Evolutionary conservation across 1,284 basidiomycete species (phyloP), one percentile per base, ranked within the genome.

Genomic region (Ustilago trichophora): DNA sequence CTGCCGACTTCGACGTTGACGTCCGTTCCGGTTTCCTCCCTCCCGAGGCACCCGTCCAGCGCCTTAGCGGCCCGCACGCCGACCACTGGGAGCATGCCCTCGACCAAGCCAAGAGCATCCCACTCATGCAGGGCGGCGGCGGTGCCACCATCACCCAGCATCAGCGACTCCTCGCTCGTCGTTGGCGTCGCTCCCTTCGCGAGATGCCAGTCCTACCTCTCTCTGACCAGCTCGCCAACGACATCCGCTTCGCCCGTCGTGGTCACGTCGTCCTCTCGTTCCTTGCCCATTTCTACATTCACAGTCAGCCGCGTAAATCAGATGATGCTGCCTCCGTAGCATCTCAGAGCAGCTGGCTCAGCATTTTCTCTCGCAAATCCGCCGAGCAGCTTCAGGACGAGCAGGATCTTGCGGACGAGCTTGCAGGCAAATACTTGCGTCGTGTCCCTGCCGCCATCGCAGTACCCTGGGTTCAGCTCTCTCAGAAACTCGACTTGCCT

Each of bases 1-100:
- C 91, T 4, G 91, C 93, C 79, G 93, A 97, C 84, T 97, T 93
- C 84, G 93, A 96, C 80, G 90, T 97, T 68, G 91, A 95, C 78
- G 91, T 91, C 2, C 85, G 89, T 19, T 92, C 92, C 0, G 94
- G 94, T 0, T 97, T 98, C 80, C 88, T 97, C 85, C 93, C 94
- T 1, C 90, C 91, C 0, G 86, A 90, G 26, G 86, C 87, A 1
- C 92, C 93, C 0, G 76, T 92, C 0, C 73, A 81, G 32, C 86
- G 88, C 10, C 85, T 97, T 0, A 86, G 87, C 0, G 70, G 60
- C 6, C 21, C 84, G 49, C 93, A 88, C 85, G 87, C 87, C 29
- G 73, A 51, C 6, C 55, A 85, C 16, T 94, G 91, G 92, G 92
- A 92, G 82, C 77, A 77, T 21, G 80, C 82, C 11, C 56, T 86